Percentiles rank a stretch among this genome's conserved stretches.
These are phyloP conservation scores for Coffea eugenioides DNA, from an alignment of 257 asterid genomes.

Conservation along the genomic window DNA sequence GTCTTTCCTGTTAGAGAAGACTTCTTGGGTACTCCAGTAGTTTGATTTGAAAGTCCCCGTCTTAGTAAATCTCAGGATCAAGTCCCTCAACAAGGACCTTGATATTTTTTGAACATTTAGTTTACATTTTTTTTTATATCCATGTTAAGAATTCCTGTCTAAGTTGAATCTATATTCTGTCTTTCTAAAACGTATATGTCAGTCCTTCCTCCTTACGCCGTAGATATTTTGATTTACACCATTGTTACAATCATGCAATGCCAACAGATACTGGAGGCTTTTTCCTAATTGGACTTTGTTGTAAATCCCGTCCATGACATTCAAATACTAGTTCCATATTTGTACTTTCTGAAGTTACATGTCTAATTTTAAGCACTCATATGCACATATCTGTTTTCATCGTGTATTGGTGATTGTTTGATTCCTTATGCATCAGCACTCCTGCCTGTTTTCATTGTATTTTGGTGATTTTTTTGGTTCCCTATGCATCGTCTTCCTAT, in stretches of 20 bases:
- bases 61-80: not conserved
- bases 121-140: not conserved
- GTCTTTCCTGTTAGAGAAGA: not conserved
- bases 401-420: too few species aligned
- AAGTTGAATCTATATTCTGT: not conserved
- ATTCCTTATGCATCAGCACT: not conserved
- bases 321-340: not conserved
- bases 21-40: not conserved
- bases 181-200: not conserved
- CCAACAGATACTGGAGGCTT: not conserved
- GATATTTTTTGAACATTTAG: not conserved
- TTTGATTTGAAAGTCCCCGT: not conserved
- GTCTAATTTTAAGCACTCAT: not conserved
- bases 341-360: not conserved
- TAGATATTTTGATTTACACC: not conserved
- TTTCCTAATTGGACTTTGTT: not conserved
- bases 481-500: not conserved
- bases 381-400: too few species aligned
- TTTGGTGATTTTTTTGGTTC: not conserved
- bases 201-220: not conserved
- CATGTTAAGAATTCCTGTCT: not conserved
- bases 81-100: not conserved
- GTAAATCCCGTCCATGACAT: not conserved
- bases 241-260: not conserved
- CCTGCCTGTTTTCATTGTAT: not conserved